Percentiles rank a stretch among this genome's conserved stretches.
Conservation (phyloP, 2,329 filamentous ascomycete genomes). For the Colletotrichum orbiculare region DNA sequence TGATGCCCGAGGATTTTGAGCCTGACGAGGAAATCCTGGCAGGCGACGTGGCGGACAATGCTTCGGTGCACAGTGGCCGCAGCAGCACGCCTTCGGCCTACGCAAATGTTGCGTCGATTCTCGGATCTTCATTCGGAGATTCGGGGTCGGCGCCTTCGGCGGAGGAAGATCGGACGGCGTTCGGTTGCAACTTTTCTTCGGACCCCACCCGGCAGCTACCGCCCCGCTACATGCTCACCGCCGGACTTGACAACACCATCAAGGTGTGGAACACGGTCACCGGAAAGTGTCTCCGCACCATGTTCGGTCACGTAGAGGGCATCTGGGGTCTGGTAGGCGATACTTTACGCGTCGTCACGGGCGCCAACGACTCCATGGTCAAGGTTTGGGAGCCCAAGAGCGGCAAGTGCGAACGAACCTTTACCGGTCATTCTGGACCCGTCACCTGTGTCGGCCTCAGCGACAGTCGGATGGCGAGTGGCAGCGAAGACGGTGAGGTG, state of each 20-base stretch:
- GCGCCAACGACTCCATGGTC: constrained; percentile 92
- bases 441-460: constrained; percentile 94
- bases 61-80: constrained; percentile 60
- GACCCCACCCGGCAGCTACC: constrained; percentile 75
- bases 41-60: constrained; percentile 64
- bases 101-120: constrained; percentile 37
- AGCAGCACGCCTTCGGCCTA: constrained; percentile 52
- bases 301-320: constrained; percentile 96
- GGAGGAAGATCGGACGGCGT: constrained; percentile 62
- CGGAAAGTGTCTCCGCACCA: constrained; percentile 86
- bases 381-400: constrained; percentile 93
- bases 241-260: constrained; percentile 90
- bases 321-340: constrained; percentile 95
- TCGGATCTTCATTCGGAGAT: constrained; percentile 38
- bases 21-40: constrained; percentile 74
- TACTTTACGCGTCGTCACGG: constrained; percentile 86
- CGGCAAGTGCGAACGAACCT: constrained; percentile 91
- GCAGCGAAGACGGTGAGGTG: constrained; percentile 93
- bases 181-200: constrained; percentile 71
- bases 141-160: constrained; percentile 32
- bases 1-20: constrained; percentile 88
- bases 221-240: constrained; percentile 91
- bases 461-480: constrained; percentile 89
- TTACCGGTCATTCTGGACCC: constrained; percentile 89
- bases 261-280: constrained; percentile 81